Percentiles rank a stretch among this genome's conserved stretches.
Evolutionary conservation across 805 yeast genomes (phyloP).

Genomic region (Metschnikowia matae): DNA sequence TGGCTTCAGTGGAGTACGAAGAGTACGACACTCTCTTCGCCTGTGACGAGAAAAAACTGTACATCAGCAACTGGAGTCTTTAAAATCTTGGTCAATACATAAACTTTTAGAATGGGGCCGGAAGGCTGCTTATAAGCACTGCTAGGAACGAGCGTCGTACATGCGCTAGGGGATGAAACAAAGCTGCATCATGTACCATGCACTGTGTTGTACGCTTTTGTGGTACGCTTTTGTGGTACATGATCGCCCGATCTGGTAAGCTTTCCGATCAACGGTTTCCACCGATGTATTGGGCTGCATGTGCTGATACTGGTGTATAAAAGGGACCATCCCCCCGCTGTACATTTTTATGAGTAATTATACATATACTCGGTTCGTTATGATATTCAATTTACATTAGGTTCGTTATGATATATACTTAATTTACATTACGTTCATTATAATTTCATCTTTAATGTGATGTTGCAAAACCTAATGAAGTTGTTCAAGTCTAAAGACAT

Average conservation of each 20-base stretch:
- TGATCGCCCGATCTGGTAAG: background rate
- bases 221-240: background rate
- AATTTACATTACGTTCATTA: background rate
- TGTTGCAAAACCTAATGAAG: no score
- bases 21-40: slow-evolving; percentile 39
- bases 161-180: background rate
- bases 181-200: background rate
- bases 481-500: no score
- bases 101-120: background rate
- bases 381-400: background rate
- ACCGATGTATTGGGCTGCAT: background rate
- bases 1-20: slow-evolving; percentile 78
- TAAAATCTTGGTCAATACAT: background rate
- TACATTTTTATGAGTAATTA: background rate
- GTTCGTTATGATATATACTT: background rate
- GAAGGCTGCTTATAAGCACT: background rate
- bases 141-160: background rate
- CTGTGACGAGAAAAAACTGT: slow-evolving; percentile 14
- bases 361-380: background rate
- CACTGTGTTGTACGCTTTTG: background rate
- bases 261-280: background rate
- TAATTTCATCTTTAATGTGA: background rate
- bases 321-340: background rate
- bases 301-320: background rate
- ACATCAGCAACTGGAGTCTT: slow-evolving; percentile 16